Percentiles rank a stretch among this genome's conserved stretches.
These are phyloP conservation scores for Fusarium sacchari DNA, from an alignment of 2,329 filamentous ascomycete species.

Conservation along the genomic window DNA sequence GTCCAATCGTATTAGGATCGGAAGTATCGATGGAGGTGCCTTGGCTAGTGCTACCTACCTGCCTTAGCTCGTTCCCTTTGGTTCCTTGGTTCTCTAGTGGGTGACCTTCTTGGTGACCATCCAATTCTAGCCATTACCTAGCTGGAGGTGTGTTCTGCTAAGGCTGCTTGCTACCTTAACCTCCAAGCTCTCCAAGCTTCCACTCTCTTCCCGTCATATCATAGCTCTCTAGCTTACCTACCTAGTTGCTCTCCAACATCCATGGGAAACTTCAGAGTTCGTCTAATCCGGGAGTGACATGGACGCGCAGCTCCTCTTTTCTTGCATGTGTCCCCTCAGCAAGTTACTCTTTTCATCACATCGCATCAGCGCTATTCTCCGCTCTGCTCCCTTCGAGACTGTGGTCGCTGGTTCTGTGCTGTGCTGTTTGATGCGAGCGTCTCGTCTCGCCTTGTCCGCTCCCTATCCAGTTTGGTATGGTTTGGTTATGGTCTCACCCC, in stretches of 20 bases:
- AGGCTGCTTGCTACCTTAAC: not conserved
- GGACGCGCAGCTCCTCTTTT: constrained; percentile 14
- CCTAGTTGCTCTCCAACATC: not conserved
- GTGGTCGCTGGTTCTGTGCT: constrained; percentile 25
- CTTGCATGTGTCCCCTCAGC: not conserved
- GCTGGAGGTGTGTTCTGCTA: not conserved
- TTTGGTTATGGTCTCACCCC: constrained; percentile 37
- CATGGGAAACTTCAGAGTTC: constrained; percentile 34
- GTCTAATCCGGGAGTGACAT: constrained; percentile 17
- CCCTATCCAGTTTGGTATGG: constrained; percentile 16
- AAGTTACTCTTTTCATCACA: constrained; percentile 3
- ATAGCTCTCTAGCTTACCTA: constrained; percentile 4
- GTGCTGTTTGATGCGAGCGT: constrained; percentile 25
- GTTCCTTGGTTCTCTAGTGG: not conserved
- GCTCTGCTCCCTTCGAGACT: constrained; percentile 14
- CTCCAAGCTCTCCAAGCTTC: constrained; percentile 1
- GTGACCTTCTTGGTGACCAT: not conserved
- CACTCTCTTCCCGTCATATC: constrained; percentile 35
- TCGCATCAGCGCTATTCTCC: constrained; percentile 12
- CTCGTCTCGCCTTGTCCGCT: constrained; percentile 26
- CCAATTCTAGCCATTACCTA: too few species aligned
- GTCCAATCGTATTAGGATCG: constrained; percentile 34
- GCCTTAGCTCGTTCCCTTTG: not conserved
- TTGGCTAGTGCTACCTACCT: constrained; percentile 26
- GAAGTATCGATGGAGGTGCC: constrained; percentile 31